These are phyloP conservation scores for Carex cristatella DNA, from an alignment of 176 grass and related monocot genomes.

Conservation along the genomic window DNA sequence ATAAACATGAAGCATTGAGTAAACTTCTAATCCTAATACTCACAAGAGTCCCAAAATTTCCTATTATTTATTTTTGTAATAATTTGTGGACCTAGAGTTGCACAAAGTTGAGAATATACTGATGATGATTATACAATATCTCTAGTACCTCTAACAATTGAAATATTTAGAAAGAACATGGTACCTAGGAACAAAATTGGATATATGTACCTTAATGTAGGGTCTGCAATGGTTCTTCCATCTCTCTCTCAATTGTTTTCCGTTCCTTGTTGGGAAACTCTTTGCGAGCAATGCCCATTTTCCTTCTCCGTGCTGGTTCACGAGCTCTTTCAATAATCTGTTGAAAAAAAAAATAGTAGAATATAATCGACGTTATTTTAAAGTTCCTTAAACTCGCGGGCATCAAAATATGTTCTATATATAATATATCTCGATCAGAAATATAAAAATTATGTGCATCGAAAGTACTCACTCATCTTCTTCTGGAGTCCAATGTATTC, in stretches of 20 bases:
- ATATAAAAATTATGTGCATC: background rate
- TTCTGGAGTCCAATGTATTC: background rate
- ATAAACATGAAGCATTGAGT: background rate
- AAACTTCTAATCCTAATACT: background rate
- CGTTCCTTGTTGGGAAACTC: constrained; percentile 22
- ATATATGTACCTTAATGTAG: constrained; percentile 33
- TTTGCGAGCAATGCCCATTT: constrained; percentile 38
- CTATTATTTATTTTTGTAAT: background rate
- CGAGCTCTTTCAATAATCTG: constrained; percentile 22
- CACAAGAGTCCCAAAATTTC: background rate
- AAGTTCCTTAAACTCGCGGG: background rate
- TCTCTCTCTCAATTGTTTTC: constrained; percentile 43
- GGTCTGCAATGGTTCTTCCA: constrained; percentile 47
- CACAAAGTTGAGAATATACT: background rate
- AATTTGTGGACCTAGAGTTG: background rate
- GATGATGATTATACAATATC: background rate
- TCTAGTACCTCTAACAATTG: background rate
- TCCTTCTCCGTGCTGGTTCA: constrained; percentile 19
- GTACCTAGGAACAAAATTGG: background rate
- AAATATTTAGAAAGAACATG: background rate
- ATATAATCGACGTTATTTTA: background rate
- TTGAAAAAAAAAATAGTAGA: background rate
- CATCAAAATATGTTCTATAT: background rate
- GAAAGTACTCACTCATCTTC: background rate
- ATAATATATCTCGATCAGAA: background rate